phyloP scores from a whole-genome alignment of 2,329 filamentous ascomycete species.

The Calonectria henricotiae region DNA sequence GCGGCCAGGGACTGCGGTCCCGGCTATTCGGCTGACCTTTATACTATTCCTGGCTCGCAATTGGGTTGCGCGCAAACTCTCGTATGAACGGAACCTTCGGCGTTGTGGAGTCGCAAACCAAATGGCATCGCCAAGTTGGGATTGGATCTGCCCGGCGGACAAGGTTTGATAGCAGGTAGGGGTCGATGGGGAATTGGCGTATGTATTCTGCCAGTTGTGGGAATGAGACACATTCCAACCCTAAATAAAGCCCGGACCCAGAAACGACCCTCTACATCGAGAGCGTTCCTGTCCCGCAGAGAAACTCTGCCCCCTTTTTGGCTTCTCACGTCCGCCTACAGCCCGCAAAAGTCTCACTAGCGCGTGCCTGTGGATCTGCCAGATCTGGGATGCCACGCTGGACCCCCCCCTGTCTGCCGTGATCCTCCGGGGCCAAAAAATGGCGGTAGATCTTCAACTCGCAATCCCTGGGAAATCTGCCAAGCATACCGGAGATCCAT shows the following conservation, averaged over 20 bases:
- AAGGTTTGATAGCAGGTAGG: background rate
- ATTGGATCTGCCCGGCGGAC: background rate
- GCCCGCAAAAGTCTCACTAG: background rate
- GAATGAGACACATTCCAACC: background rate
- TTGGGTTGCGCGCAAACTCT: constrained; percentile 13
- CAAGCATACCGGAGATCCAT: background rate
- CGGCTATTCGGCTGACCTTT: constrained; percentile 14
- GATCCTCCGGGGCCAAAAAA: constrained; percentile 1
- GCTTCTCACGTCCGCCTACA: background rate
- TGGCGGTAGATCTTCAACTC: constrained; percentile 2
- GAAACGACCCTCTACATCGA: background rate
- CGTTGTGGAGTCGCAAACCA: constrained; percentile 2
- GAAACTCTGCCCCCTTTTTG: background rate
- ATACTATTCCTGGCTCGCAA: constrained; percentile 1
- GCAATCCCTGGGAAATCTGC: background rate
- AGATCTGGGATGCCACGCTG: constrained; percentile 2
- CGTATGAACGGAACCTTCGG: constrained; percentile 14
- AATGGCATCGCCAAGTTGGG: background rate
- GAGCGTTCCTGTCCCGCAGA: background rate
- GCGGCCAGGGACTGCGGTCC: background rate
- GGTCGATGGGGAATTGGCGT: background rate
- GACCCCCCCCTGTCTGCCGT: constrained; percentile 19
- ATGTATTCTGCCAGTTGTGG: background rate
- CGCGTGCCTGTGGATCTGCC: background rate
- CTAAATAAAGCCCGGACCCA: background rate